phyloP scores from a whole-genome alignment of 1,139 yeast genomes.

The Saccharomyces hybrid region DNA sequence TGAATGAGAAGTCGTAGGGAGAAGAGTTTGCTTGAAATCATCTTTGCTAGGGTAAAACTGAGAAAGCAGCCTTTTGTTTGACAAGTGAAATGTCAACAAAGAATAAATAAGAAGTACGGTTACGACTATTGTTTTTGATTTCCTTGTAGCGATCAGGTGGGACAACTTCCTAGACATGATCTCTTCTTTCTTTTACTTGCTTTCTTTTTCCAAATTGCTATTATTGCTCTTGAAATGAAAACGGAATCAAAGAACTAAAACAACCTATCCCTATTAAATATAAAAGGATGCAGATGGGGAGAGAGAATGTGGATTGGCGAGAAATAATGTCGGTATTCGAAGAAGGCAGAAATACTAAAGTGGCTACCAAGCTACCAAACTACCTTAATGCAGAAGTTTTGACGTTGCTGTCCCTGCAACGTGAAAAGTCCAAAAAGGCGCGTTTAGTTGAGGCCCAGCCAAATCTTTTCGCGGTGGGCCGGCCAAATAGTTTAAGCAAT shows the following conservation, averaged over 20 bases:
- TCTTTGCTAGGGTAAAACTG: background rate
- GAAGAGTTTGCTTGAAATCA: conserved; percentile 3
- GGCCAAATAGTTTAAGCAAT: background rate
- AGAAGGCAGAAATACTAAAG: background rate
- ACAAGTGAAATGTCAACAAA: conserved; percentile 10
- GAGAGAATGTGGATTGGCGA: background rate
- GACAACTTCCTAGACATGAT: background rate
- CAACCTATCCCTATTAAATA: background rate
- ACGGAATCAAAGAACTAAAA: background rate
- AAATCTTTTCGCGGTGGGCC: background rate
- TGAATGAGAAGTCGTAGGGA: conserved; percentile 25
- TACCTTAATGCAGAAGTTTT: background rate
- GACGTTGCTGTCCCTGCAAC: conserved; percentile 5
- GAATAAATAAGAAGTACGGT: conserved; percentile 10
- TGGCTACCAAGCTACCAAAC: background rate
- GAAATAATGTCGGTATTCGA: background rate
- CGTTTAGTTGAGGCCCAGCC: background rate
- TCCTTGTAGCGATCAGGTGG: background rate
- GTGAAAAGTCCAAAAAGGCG: background rate
- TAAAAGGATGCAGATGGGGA: background rate
- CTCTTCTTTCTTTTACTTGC: background rate
- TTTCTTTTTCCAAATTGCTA: background rate
- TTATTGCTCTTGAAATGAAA: background rate
- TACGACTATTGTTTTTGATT: conserved; percentile 2
- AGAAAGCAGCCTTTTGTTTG: conserved; percentile 7